These are phyloP conservation scores for Hyphopichia pseudoburtonii DNA, from an alignment of 1,139 yeast species.

Conservation along the genomic window DNA sequence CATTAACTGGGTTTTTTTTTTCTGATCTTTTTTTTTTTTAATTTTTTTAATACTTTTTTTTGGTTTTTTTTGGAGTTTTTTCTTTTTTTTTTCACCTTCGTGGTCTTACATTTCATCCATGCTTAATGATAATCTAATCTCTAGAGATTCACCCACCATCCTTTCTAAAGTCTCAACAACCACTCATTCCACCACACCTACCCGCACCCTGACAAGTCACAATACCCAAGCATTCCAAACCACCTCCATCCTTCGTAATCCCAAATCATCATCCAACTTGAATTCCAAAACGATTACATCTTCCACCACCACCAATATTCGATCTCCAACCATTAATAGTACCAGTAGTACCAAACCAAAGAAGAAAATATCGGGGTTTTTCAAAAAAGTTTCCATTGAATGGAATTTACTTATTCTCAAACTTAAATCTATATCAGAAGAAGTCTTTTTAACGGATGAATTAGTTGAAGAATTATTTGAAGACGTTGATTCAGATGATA, in stretches of 20 bases:
- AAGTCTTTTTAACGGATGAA: conserved; percentile 42
- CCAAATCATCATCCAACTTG: conserved; percentile 4
- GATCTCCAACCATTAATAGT: background rate
- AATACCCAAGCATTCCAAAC: conserved; percentile 7
- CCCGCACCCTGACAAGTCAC: too few relatives aligned
- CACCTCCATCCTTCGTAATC: conserved; percentile 7
- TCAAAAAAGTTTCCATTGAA: conserved; percentile 35
- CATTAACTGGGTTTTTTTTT: too few relatives aligned
- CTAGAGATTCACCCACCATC: too few relatives aligned
- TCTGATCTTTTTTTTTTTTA: too few relatives aligned
- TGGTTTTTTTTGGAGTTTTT: background rate
- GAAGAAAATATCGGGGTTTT: conserved; percentile 21
- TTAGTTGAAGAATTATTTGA: conserved; percentile 43
- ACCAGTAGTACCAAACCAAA: conserved; percentile 6
- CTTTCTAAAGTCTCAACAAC: too few relatives aligned
- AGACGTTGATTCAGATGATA: conserved; percentile 31
- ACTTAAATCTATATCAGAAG: conserved; percentile 42
- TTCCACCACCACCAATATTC: conserved; percentile 1
- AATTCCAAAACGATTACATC: conserved; percentile 6
- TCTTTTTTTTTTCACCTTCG: too few relatives aligned
- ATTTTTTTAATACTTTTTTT: background rate
- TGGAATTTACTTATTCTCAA: conserved; percentile 33
- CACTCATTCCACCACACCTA: too few relatives aligned
- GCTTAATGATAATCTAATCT: background rate
- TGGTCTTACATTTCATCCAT: background rate